These are phyloP conservation scores for Nidularia sp. DNA, from an alignment of 768 basidiomycete genomes.

Conservation along the genomic window DNA sequence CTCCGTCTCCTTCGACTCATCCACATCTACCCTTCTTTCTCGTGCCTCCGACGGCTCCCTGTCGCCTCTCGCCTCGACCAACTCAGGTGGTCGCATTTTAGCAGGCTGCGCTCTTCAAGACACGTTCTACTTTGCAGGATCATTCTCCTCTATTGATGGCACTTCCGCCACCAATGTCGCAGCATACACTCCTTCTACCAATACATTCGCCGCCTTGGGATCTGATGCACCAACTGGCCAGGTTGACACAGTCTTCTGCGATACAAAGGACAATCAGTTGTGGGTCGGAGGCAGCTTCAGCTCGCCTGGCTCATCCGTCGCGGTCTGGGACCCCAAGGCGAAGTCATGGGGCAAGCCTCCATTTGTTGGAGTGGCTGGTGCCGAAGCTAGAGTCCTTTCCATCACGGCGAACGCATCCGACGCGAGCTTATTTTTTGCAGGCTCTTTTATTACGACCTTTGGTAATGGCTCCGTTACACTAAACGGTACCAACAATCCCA, in stretches of 20 bases:
- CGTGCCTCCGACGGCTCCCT: constrained; percentile 65
- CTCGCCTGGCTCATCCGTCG: constrained; percentile 63
- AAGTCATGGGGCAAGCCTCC: constrained; percentile 73
- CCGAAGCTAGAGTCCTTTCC: constrained; percentile 61
- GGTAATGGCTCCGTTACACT: constrained; percentile 41
- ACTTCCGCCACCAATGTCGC: constrained; percentile 67
- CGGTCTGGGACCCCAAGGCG: constrained; percentile 62
- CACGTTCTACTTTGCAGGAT: constrained; percentile 78
- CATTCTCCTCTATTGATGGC: constrained; percentile 69
- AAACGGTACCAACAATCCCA: constrained; percentile 78
- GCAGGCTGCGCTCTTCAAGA: constrained; percentile 70
- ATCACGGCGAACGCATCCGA: constrained; percentile 73
- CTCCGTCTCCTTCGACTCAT: constrained; percentile 58
- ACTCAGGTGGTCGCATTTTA: constrained; percentile 71
- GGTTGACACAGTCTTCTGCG: constrained; percentile 77
- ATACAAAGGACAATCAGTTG: constrained; percentile 54
- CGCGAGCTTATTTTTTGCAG: constrained; percentile 79
- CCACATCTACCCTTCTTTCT: constrained; percentile 67
- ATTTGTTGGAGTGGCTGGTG: constrained; percentile 79
- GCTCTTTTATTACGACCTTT: constrained; percentile 81
- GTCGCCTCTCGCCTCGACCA: constrained; percentile 69
- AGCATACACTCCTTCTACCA: constrained; percentile 61
- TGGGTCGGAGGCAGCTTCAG: constrained; percentile 82
- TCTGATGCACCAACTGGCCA: constrained; percentile 69
- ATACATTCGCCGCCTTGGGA: constrained; percentile 58